Base-by-base conservation (phyloP, 345 rosid genomes). In the Ricinus communis region DNA sequence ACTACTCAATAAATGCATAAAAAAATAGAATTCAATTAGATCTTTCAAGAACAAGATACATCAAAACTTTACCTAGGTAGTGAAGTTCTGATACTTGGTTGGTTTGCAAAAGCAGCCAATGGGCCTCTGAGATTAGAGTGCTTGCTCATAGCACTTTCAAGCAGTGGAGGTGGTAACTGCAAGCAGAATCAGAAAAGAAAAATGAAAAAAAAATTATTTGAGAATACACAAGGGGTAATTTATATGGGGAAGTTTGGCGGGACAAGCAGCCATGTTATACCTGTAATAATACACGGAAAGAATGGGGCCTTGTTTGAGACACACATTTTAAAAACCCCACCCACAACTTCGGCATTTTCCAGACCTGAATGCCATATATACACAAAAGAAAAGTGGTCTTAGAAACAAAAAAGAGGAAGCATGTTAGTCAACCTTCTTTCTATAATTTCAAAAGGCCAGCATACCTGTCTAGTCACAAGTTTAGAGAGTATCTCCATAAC, bases 331-430 rank as follows among this genome's bases (percentile, higher is more conserved):
- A 77, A 82, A 95, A 95, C 69, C 99, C 97, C 74, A 90, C 97
- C 96, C 97, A 95, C 76, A 95, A 70, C 82, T 95, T 95, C 41
- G 99, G 99, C 86, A 92, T 86, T 82, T 88, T 95, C 99, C 99
- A 95, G 45, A 92, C 81, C 99, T 92, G 83, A 70, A 74, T 50
- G 61, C 62, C 69, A 67, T 55, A 60, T 45, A 71, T 22, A 62
- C 13, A 49, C 18, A 36, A 55, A 27, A 61, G 10, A 41, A 31
- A 24, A 62, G 64, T 62, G 56, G 21, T 21, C 40, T 8, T 46
- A 31, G 6, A 28, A 25, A 25, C 27, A 11, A 13, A 28, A 21
- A n/a, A 22, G 10, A 36, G 18, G 38, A 67, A 56, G 31, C 28
- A 49, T 47, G 30, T 53, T 31, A 50, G 5, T 57, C 31, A 66